Percentiles rank a stretch among this genome's conserved stretches.
Conservation (phyloP, 306 rosid genomes). For the Glycine tomentella region DNA sequence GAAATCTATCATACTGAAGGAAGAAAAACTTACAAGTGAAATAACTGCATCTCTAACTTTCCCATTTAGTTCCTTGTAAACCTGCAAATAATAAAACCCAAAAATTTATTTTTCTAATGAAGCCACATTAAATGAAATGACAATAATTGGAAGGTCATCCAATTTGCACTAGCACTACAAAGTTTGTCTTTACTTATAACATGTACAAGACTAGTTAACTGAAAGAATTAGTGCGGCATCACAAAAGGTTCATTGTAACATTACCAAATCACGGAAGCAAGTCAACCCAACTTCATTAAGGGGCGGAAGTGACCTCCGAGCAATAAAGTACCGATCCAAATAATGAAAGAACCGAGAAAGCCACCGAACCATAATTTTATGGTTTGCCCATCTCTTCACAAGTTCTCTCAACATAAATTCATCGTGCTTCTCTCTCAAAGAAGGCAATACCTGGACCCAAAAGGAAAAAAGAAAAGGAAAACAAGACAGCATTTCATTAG, state of each 20-base stretch:
- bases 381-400: conserved; percentile 80
- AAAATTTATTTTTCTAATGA: conserved; percentile 19
- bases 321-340: conserved; percentile 80
- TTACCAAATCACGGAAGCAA: conserved; percentile 83
- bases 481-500: conserved; percentile 14
- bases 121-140: conserved; percentile 23
- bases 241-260: conserved; percentile 22
- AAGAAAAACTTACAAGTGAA: conserved; percentile 64
- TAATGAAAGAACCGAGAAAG: conserved; percentile 74
- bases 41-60: conserved; percentile 88
- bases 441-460: conserved; percentile 72
- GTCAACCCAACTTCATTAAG: conserved; percentile 80
- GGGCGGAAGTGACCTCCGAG: conserved; percentile 77
- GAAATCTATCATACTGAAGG: conserved; percentile 1
- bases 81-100: conserved; percentile 57
- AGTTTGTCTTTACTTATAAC: not conserved
- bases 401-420: conserved; percentile 86
- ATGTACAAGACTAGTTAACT: not conserved
- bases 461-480: too few relatives aligned
- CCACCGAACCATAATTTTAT: conserved; percentile 81
- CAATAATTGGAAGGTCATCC: not conserved
- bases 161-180: conserved; percentile 6
- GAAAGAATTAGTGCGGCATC: conserved; percentile 20
- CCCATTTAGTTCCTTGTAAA: conserved; percentile 73
- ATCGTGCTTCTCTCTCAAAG: conserved; percentile 81